Base-by-base conservation (phyloP, 768 basidiomycete species). In the Wakefieldia striispora region DNA sequence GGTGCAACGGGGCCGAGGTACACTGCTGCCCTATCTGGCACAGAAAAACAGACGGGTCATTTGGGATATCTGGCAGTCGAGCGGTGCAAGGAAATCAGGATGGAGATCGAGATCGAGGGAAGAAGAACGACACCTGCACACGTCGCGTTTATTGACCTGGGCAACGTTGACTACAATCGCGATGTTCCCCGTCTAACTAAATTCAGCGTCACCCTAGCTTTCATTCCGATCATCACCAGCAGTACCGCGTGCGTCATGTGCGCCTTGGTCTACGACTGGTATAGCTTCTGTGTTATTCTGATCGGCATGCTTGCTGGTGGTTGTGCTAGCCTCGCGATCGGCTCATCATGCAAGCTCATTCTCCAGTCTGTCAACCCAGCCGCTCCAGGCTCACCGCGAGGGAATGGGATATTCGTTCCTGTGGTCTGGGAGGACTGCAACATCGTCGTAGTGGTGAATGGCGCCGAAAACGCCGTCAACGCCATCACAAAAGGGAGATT, bases 261-360 rank as follows among this genome's bases (percentile, higher is more conserved):
- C 35, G 63, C 53, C 3, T 24, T 60, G 34, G 51, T 50, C 36
- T 3, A 40, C 2, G 70, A 71, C 42, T 71, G 67, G 66, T 69
- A 51, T 37, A 67, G 54, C 43, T 65, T 65, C 24, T 45, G 58
- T 8, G 54, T 66, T 24, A 66, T 71, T 41, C 24, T 65, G 0
- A 24, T 70, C 3, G 70, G 70, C 10, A 68, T 71, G 17, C 10
- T 71, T 13, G 45, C 61, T 43, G 58, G 55, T 10, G 69, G 70
- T 16, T 31, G 65, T 8, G 56, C 69, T 17, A 57, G 60, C 39
- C 43, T 57, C 12, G 51, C 57, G 3, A 58, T 69, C 8, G 68
- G 68, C 2, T 61, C 57, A 0, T 69, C 59, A 31, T 33, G 33
- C 33, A 53, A 41, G 19, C 53, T 69, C 2, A 26, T 16, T 6